Percentiles rank a stretch among this genome's conserved stretches.
phyloP scores from a whole-genome alignment of 78 protist genomes.

The Anaeramoeba ignava region DNA sequence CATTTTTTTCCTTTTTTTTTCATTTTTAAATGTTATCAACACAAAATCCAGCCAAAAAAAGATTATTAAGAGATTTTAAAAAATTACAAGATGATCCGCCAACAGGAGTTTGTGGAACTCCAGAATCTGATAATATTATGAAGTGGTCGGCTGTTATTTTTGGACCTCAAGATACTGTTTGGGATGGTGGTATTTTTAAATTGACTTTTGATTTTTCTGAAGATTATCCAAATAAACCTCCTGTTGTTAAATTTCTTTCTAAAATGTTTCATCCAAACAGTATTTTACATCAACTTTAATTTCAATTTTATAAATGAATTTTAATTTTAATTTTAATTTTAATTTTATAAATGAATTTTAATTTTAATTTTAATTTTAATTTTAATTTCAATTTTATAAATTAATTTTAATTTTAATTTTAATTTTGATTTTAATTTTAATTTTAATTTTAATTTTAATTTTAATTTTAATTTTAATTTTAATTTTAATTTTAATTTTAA shows the following conservation, averaged over 20 bases:
- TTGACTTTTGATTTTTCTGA: constrained; percentile 84
- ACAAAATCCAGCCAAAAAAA: constrained; percentile 65
- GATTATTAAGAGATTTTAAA: constrained; percentile 87
- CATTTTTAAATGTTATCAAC: not conserved
- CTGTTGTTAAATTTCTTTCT: constrained; percentile 84
- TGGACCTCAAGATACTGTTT: constrained; percentile 97
- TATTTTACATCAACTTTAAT: not conserved
- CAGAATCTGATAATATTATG: constrained; percentile 77
- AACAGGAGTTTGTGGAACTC: constrained; percentile 59
- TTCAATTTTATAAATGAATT: too few relatives aligned
- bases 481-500: too few relatives aligned
- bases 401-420: too few relatives aligned
- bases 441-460: too few relatives aligned
- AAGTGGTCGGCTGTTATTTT: constrained; percentile 97
- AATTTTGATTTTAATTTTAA: too few relatives aligned
- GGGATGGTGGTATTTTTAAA: constrained; percentile 95
- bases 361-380: too few relatives aligned
- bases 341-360: too few relatives aligned
- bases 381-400: too few relatives aligned
- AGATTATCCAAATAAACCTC: constrained; percentile 97
- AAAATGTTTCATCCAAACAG: constrained; percentile 58
- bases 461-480: too few relatives aligned
- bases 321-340: too few relatives aligned
- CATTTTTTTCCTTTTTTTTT: too few relatives aligned
- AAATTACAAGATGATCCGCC: constrained; percentile 78